phyloP scores from a whole-genome alignment of 257 asterid genomes.

The Solanum dulcamara region DNA sequence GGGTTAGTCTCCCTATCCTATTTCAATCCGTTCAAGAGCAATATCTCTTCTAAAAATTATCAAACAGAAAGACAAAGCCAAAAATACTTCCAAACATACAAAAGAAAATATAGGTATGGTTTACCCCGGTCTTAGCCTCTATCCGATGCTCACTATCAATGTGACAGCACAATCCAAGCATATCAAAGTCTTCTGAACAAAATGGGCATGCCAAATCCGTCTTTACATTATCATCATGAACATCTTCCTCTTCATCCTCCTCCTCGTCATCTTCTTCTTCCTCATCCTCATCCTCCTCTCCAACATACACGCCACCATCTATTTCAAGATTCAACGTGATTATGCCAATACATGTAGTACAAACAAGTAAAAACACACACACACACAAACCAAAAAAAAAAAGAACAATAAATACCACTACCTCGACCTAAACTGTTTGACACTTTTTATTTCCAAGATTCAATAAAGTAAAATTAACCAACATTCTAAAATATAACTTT shows the following conservation, averaged over 20 bases:
- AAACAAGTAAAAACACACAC: background rate
- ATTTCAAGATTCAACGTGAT: background rate
- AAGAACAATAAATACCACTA: background rate
- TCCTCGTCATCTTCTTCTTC: constrained; percentile 39
- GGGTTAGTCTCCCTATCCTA: background rate
- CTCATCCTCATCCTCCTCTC: constrained; percentile 35
- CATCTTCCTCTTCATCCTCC: constrained; percentile 3
- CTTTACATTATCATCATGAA: constrained; percentile 16
- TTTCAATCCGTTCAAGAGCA: background rate
- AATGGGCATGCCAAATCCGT: constrained; percentile 84
- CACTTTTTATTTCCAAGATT: background rate
- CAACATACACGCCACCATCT: constrained; percentile 23
- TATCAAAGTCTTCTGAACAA: constrained; percentile 78
- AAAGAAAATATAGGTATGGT: background rate
- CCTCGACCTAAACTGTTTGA: background rate
- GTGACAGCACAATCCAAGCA: constrained; percentile 85
- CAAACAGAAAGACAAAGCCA: background rate
- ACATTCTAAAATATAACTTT: background rate
- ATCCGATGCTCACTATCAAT: constrained; percentile 73
- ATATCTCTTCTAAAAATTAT: background rate
- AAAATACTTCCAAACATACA: background rate
- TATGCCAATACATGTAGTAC: background rate
- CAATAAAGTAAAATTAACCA: background rate
- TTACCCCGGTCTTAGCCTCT: constrained; percentile 81
- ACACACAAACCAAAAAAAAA: background rate